Evolutionary conservation across 352 stramenopile genomes (phyloP).

Genomic region (Pythium phragmitis): DNA sequence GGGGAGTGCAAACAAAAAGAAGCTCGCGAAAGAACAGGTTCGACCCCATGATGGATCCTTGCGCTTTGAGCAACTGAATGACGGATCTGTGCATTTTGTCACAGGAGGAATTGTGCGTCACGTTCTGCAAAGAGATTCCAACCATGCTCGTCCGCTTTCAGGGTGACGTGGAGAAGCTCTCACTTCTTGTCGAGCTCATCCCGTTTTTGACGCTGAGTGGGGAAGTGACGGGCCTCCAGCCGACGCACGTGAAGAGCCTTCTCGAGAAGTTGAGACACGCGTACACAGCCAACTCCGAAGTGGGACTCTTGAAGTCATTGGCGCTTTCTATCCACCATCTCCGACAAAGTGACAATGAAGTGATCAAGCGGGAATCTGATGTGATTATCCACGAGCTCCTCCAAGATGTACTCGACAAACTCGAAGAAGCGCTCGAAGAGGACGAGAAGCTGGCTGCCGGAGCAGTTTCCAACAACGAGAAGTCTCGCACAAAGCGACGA

Average conservation of each 20-base stretch:
- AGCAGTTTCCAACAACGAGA: constrained; percentile 17
- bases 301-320: constrained; percentile 67
- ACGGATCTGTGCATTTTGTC: neutral
- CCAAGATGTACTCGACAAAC: constrained; percentile 67
- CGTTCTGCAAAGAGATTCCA: constrained; percentile 82
- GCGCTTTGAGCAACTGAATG: neutral
- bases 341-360: constrained; percentile 66
- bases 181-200: constrained; percentile 71
- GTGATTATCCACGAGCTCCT: constrained; percentile 71
- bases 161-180: constrained; percentile 77
- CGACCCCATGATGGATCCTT: constrained; percentile 5
- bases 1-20: constrained; percentile 44
- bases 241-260: constrained; percentile 62
- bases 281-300: constrained; percentile 65
- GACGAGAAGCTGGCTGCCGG: constrained; percentile 44
- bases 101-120: constrained; percentile 75
- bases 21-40: constrained; percentile 51
- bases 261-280: constrained; percentile 77
- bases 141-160: constrained; percentile 75
- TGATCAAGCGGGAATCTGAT: constrained; percentile 77
- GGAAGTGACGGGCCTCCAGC: constrained; percentile 69
- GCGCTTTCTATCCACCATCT: constrained; percentile 70
- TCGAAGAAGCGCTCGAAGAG: constrained; percentile 46
- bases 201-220: constrained; percentile 61
- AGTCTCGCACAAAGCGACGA: constrained; percentile 19